Evolutionary conservation across 192 early-diverging fungal species (phyloP).

Genomic region (Rhizophlyctis rosea): DNA sequence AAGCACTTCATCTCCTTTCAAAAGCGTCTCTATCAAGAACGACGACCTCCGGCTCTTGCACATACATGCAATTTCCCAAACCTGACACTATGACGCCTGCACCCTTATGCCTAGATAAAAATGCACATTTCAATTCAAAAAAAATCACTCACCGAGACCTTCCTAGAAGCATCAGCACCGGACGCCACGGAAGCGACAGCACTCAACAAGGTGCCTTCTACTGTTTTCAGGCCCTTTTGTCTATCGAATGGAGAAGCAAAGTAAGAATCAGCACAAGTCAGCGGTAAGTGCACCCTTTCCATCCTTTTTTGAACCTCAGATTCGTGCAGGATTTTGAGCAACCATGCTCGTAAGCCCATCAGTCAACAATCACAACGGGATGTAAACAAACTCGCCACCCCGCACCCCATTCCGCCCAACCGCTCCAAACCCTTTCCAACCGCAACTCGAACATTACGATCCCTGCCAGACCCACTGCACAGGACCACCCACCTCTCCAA

Average conservation of each 20-base stretch:
- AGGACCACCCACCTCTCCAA: slow-evolving; percentile 35
- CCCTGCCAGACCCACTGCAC: not conserved
- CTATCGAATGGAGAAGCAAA: slow-evolving; percentile 13
- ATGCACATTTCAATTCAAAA: not conserved
- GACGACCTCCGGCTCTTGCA: no score
- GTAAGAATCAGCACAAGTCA: not conserved
- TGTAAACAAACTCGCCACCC: not conserved
- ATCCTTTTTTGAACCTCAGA: not conserved
- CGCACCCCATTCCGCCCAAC: not conserved
- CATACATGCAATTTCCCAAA: no score
- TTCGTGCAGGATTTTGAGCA: not conserved
- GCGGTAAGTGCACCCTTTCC: not conserved
- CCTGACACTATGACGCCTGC: not conserved
- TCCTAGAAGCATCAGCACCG: slow-evolving; percentile 22
- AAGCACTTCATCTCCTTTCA: no score
- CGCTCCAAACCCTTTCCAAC: not conserved
- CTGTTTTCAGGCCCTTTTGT: slow-evolving; percentile 40
- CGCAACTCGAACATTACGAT: no score
- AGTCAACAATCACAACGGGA: not conserved
- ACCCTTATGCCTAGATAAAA: no score
- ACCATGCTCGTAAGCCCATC: not conserved
- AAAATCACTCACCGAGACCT: slow-evolving; percentile 30
- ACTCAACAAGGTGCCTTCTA: slow-evolving; percentile 36
- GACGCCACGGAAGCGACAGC: slow-evolving; percentile 38
- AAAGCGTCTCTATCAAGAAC: no score